These are phyloP conservation scores for Petunia secreta DNA, from an alignment of 257 asterid genomes.

Conservation along the genomic window DNA sequence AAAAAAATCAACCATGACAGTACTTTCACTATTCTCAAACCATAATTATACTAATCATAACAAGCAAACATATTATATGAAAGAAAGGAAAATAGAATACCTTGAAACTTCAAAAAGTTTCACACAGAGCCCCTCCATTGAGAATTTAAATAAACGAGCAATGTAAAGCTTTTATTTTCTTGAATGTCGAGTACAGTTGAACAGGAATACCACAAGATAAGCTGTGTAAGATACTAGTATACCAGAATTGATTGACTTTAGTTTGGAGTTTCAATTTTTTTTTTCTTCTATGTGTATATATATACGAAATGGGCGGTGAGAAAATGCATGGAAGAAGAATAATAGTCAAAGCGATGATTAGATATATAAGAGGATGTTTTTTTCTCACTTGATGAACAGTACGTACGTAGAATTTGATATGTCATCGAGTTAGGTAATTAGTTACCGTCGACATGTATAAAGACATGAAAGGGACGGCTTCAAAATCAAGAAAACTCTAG, in stretches of 20 bases:
- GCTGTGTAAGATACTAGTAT: background rate
- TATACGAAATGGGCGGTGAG: slow-evolving; percentile 6
- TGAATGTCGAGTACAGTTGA: background rate
- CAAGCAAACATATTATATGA: background rate
- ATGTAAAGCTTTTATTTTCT: background rate
- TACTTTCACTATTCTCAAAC: background rate
- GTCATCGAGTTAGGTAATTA: background rate
- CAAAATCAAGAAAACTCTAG: slow-evolving; percentile 10
- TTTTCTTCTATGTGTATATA: background rate
- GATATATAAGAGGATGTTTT: background rate
- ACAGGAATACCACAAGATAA: background rate
- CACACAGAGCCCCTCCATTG: slow-evolving; percentile 32
- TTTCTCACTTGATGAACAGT: background rate
- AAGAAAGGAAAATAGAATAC: background rate
- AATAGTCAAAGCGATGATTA: slow-evolving; percentile 17
- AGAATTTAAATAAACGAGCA: background rate
- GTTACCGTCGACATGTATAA: background rate
- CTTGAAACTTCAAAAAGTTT: slow-evolving; percentile 18
- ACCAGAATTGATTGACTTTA: background rate
- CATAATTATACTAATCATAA: background rate
- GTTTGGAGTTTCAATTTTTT: background rate
- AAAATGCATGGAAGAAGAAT: background rate
- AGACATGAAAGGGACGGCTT: background rate
- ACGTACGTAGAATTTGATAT: background rate
- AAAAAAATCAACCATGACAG: background rate